These are phyloP conservation scores for Nidularia pulvinata DNA, from an alignment of 768 basidiomycete species.

Conservation along the genomic window DNA sequence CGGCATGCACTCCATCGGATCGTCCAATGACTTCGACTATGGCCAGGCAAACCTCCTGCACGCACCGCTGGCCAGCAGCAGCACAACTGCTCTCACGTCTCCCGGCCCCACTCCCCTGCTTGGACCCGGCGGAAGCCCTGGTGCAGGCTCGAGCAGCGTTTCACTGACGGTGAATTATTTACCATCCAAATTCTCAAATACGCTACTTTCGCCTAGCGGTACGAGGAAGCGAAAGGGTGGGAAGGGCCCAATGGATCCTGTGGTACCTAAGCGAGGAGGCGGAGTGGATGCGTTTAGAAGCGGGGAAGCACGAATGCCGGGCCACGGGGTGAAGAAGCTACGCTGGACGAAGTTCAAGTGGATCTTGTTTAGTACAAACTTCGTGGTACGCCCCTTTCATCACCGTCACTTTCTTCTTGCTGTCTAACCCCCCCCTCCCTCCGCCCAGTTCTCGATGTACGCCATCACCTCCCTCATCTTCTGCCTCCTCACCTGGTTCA, in stretches of 20 bases:
- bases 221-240: conserved; percentile 29
- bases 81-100: background rate
- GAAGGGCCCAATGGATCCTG: conserved; percentile 20
- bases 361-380: conserved; percentile 65
- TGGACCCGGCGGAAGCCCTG: background rate
- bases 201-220: conserved; percentile 37
- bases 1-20: conserved; percentile 18
- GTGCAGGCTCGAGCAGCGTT: conserved; percentile 11
- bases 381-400: conserved; percentile 25
- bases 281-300: conserved; percentile 66
- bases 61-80: background rate
- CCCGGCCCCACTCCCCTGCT: background rate
- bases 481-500: conserved; percentile 76
- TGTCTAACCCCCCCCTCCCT: background rate
- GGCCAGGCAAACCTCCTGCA: background rate
- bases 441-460: conserved; percentile 51
- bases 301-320: conserved; percentile 52
- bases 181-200: conserved; percentile 66
- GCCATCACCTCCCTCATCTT: conserved; percentile 61
- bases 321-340: conserved; percentile 32
- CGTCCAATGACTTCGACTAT: background rate
- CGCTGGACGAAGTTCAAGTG: conserved; percentile 87
- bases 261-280: conserved; percentile 63
- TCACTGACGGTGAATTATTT: conserved; percentile 68
- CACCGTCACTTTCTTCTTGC: background rate